Base-by-base conservation (phyloP, 2,329 filamentous ascomycete genomes). In the Sphaerulina populicola region DNA sequence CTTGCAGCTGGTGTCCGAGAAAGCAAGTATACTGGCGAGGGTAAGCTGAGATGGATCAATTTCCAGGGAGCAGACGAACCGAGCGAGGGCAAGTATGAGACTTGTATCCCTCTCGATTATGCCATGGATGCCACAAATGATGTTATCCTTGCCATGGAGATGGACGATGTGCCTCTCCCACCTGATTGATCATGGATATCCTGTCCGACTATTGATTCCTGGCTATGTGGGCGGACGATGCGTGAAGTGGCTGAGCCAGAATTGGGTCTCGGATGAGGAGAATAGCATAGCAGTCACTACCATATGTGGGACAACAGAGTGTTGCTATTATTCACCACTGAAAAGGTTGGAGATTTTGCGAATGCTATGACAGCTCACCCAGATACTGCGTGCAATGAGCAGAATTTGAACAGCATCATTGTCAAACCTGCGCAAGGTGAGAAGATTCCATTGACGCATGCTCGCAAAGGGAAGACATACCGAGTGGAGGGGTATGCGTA, bases 91-190 rank as follows among this genome's bases (percentile, higher is more conserved):
- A 73, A 72, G 36, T 77, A 77, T 54, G 66, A 66, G n/a, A 77
- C 74, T 2, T 71, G 65, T 52, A 70, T 78, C 6, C 71, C 73
- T 0, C 65, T 77, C 3, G 67, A 70, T n/a, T 74, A 76, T 54
- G 72, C 67, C 5, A 73, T 77, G 68, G 70, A 76, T 58, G 58
- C 67, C 0, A 59, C 57, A 4, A 75, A 75, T 59, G 75, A 77
- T 57, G 73, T 77, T 10, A 62, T 78, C 1, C 64, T 78, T 8
- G 82, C 82, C 0, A 85, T 80, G 58, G 66, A 72, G 52, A 73
- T 72, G 70, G 72, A 73, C 47, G 64, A 69, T 50, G 49, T 60
- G 4, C 66, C 64, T 0, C 49, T 73, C 5, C 69, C 69, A 1
- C 67, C 70, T 7, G 70, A 72, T 45, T 7, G 70, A 72, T 45